Base-by-base conservation (phyloP, 1,284 basidiomycete genomes). In the Ustilago hordei region DNA sequence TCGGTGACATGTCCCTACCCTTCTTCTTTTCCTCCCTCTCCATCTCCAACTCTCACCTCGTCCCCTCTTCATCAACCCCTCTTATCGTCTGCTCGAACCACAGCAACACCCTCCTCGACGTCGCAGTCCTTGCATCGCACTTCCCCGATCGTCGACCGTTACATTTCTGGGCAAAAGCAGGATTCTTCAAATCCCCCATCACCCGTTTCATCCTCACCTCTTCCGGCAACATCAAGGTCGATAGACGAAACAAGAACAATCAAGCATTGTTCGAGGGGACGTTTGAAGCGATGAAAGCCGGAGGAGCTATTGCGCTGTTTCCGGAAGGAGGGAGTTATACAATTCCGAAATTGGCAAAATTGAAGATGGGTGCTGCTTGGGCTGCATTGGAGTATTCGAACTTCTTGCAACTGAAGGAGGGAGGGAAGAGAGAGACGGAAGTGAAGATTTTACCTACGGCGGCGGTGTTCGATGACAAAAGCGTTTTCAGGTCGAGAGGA, bases 361-460 rank as follows among this genome's bases (percentile, higher is more conserved):
- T 98, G 82, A 98, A 98, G 86, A 94, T 98, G 81, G 95, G 95
- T 31, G 93, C 93, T n/a, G 91, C 94, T 8, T 98, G 95, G 95
- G 92, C 94, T 38, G 93, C 95, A 4, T 89, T 98, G 76, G 96
- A 98, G 88, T 98, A 95, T 87, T 89, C 91, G 13, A 92, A 64
- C 32, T 68, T 92, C 43, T 43, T 79, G 48, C 64, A 71, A 36
- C 36, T 70, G 6, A 19, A 41, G 31, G 9, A 48, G 48, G 59
- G 35, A 31, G 13, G 23, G 38, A n/a, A 35, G 48, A 11, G 60
- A 53, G 8, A 38, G 36, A 85, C 87, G 66, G 88, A 88, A 36
- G 88, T 92, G 31, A 83, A 88, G 4, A 90, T 98, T 70, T 88
- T 96, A 38, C 94, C 95, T 8, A 91, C 92, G 9, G 91, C 93